Percentiles rank a stretch among this genome's conserved stretches.
These are phyloP conservation scores for Fistulifera pelliculosa DNA, from an alignment of 108 stramenopile species.

Conservation along the genomic window DNA sequence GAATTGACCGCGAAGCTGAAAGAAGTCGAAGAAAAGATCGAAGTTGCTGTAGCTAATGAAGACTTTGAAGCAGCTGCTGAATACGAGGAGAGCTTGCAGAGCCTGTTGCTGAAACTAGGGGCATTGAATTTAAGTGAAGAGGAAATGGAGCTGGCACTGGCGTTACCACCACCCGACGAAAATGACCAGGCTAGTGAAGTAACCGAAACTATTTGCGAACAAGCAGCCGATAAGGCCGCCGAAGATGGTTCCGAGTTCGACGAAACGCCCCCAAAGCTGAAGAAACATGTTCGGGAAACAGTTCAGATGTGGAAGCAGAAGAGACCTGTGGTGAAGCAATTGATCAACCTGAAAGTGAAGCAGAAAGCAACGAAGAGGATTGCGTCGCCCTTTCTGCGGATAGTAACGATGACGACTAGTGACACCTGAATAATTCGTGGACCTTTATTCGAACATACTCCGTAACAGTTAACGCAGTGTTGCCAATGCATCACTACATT, in stretches of 20 bases:
- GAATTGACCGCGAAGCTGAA: slow-evolving; percentile 16
- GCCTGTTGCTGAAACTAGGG: slow-evolving; percentile 24
- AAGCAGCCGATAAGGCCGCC: too few relatives aligned
- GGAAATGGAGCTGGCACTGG: slow-evolving; percentile 31
- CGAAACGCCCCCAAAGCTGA: background rate
- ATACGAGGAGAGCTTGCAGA: slow-evolving; percentile 31
- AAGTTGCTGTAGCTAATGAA: slow-evolving; percentile 36
- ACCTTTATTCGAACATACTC: background rate
- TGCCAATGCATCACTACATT: too few relatives aligned
- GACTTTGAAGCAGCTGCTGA: slow-evolving; percentile 46
- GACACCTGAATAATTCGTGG: background rate
- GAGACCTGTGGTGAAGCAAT: background rate
- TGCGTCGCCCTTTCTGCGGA: background rate
- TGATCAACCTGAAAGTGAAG: background rate
- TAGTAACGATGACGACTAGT: too few relatives aligned
- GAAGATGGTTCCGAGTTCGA: too few relatives aligned
- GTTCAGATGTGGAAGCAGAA: background rate
- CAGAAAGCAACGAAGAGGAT: background rate
- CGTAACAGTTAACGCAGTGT: too few relatives aligned
- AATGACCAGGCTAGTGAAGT: too few relatives aligned
- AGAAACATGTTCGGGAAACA: background rate
- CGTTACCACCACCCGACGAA: too few relatives aligned
- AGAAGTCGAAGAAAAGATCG: slow-evolving; percentile 25
- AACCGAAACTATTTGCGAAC: too few relatives aligned
- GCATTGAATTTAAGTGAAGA: slow-evolving; percentile 37